phyloP scores from a whole-genome alignment of 2,329 filamentous ascomycete genomes.

The Arthrobotrys pseudoclavata region DNA sequence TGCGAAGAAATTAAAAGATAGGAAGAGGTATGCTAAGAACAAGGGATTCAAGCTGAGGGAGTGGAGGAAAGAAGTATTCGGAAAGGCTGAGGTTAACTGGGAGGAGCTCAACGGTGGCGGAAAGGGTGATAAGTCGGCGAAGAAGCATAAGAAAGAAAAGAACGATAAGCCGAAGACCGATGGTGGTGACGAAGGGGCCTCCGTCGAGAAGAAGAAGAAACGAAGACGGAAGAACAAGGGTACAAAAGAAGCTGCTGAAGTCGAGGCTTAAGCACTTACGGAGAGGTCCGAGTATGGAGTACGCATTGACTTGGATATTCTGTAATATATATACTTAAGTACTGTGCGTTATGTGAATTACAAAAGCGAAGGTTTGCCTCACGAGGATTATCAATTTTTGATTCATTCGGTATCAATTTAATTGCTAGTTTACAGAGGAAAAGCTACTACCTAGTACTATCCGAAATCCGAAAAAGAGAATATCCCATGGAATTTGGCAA shows the following conservation, averaged over 20 bases:
- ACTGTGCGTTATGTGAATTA: not conserved
- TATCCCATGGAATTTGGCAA: slow-evolving; percentile 14
- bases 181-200: slow-evolving; percentile 63
- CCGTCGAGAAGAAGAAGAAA: slow-evolving; percentile 65
- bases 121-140: slow-evolving; percentile 59
- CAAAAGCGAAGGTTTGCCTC: not conserved
- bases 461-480: too few relatives aligned
- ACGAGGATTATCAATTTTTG: not conserved
- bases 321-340: slow-evolving; percentile 18
- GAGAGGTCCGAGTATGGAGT: not conserved
- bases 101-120: slow-evolving; percentile 55
- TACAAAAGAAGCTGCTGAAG: slow-evolving; percentile 49
- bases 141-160: slow-evolving; percentile 64
- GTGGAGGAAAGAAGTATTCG: slow-evolving; percentile 82
- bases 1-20: slow-evolving; percentile 89
- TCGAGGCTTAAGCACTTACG: slow-evolving; percentile 16
- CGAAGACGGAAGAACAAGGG: slow-evolving; percentile 66
- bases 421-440: slow-evolving; percentile 18
- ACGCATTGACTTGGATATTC: not conserved
- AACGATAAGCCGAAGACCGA: slow-evolving; percentile 60
- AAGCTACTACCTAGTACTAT: too few relatives aligned
- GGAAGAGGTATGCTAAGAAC: slow-evolving; percentile 92
- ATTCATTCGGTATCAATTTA: not conserved
- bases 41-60: slow-evolving; percentile 78
- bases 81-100: slow-evolving; percentile 66